Evolutionary conservation across 139 green algal species (phyloP).

Genomic region (Asterochloris sp.): DNA sequence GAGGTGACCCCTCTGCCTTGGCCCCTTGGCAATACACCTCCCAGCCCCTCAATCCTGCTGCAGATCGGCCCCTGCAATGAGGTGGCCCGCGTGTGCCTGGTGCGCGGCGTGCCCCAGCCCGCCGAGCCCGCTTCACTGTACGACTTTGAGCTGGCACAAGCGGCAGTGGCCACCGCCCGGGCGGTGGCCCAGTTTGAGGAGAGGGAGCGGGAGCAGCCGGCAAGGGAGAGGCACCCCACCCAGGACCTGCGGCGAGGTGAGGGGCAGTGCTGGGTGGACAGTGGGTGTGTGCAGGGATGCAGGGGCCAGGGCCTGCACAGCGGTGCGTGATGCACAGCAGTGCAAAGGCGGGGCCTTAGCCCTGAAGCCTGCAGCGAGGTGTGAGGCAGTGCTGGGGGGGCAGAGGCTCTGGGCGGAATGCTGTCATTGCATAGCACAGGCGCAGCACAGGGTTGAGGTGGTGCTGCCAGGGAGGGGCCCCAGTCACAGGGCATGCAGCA

Average conservation of each 20-base stretch:
- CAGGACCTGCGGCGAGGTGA: not conserved
- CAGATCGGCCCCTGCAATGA: not conserved
- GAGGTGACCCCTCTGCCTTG: not conserved
- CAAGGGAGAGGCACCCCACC: not conserved
- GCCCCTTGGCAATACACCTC: not conserved
- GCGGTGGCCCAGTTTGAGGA: not conserved
- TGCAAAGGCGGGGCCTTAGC: too few species aligned
- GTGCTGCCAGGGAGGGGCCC: too few species aligned
- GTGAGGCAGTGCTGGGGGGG: too few species aligned
- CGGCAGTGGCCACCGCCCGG: slow-evolving; percentile 19
- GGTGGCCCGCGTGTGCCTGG: slow-evolving; percentile 28
- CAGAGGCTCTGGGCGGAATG: too few species aligned
- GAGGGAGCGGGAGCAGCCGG: not conserved
- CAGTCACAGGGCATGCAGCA: too few species aligned
- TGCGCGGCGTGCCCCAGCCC: slow-evolving; percentile 16
- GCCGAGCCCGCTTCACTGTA: slow-evolving; percentile 19
- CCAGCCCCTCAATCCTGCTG: not conserved
- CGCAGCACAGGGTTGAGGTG: too few species aligned
- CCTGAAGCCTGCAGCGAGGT: too few species aligned
- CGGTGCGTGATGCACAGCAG: too few species aligned
- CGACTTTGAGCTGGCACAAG: slow-evolving; percentile 25
- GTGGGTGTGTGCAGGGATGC: too few species aligned
- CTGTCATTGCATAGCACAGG: too few species aligned
- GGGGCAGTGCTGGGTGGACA: not conserved
- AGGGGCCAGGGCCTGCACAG: too few species aligned